These are phyloP conservation scores for Ogataea wickerhamii DNA, from an alignment of 805 yeast genomes.

Conservation along the genomic window DNA sequence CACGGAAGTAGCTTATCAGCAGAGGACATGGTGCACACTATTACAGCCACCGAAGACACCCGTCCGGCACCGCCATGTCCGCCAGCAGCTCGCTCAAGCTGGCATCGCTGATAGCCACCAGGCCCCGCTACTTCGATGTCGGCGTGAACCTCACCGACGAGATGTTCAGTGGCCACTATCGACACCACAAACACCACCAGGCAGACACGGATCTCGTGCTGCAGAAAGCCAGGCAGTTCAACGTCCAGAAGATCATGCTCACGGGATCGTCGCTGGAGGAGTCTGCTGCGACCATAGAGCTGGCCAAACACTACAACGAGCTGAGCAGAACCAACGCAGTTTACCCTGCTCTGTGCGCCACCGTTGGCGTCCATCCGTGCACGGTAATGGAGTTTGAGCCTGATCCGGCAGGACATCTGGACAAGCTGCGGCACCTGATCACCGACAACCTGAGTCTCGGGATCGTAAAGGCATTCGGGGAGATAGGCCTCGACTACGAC, in stretches of 20 bases:
- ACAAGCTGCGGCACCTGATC: slow-evolving; percentile 47
- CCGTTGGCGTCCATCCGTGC: slow-evolving; percentile 97
- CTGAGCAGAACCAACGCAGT: slow-evolving; percentile 12
- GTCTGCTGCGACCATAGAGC: slow-evolving; percentile 53
- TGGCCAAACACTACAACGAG: slow-evolving; percentile 37
- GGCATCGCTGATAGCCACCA: slow-evolving; percentile 3
- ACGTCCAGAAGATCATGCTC: slow-evolving; percentile 68
- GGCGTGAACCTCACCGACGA: slow-evolving; percentile 79
- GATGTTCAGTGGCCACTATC: slow-evolving; percentile 81
- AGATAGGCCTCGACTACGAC: slow-evolving; percentile 93
- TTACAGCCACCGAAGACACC: too few species aligned
- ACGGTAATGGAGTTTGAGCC: slow-evolving; percentile 54
- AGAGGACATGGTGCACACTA: too few species aligned
- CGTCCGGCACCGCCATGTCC: too few species aligned
- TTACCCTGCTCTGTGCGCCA: slow-evolving; percentile 46
- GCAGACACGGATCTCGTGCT: slow-evolving; percentile 64
- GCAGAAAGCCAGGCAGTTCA: slow-evolving; percentile 57
- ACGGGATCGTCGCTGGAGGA: slow-evolving; percentile 82
- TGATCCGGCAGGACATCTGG: slow-evolving; percentile 40
- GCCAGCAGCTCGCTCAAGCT: slow-evolving; percentile 2
- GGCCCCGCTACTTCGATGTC: slow-evolving; percentile 37
- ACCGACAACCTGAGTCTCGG: slow-evolving; percentile 45
- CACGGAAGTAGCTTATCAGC: too few species aligned
- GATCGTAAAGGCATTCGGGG: slow-evolving; percentile 82
- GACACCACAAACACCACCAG: slow-evolving; percentile 61